Evolutionary conservation across 2,329 filamentous ascomycete genomes (phyloP), one percentile per base, ranked within the genome.

Genomic region (Beauveria bassiana): DNA sequence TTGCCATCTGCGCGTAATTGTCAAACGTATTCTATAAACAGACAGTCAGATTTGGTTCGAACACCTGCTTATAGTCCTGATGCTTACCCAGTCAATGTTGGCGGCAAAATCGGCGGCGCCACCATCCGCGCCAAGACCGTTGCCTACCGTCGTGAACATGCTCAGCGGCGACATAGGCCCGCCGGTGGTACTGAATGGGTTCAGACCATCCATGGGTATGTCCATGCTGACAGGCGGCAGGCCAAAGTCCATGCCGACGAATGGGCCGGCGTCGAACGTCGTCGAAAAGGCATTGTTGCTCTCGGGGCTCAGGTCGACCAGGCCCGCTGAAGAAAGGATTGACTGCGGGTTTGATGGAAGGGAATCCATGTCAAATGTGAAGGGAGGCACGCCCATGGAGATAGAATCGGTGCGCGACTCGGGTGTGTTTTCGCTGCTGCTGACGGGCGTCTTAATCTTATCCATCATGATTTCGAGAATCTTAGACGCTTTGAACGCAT

Each of bases 401-500:
- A 66, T 26, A 20, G 63, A 59, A 12, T 62, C 61, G 2, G 58
- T 65, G n/a, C 46, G 60, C n/a, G 62, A 63, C 55, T 62, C 62
- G 10, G 62, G 53, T 3, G 63, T 61, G 38, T 60, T 60, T 43
- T 65, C 62, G 31, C 47, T 62, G 42, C 59, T 63, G 43, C 53
- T 61, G 8, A 56, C 45, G 6, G 62, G 62, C 16, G 62, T 63
- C 63, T 70, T 87, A 59, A 97, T 80, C 72, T 95, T 95, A 38
- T 86, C 81, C 50, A 98, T 76, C 84, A 98, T 92, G 57, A 97
- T 86, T 24, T 86, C 86, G n/a, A 98, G 78, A 26, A 93, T 82
- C 47, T 85, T 86, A 46, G 86, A 86, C 1, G 91, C 93, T 75
- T 98, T 98, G 77, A 87, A 93, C 0, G 93, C 91, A 67, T 98